Evolutionary conservation across 2,329 filamentous ascomycete genomes (phyloP).

Genomic region (Phaeosphaeriaceae sp.): DNA sequence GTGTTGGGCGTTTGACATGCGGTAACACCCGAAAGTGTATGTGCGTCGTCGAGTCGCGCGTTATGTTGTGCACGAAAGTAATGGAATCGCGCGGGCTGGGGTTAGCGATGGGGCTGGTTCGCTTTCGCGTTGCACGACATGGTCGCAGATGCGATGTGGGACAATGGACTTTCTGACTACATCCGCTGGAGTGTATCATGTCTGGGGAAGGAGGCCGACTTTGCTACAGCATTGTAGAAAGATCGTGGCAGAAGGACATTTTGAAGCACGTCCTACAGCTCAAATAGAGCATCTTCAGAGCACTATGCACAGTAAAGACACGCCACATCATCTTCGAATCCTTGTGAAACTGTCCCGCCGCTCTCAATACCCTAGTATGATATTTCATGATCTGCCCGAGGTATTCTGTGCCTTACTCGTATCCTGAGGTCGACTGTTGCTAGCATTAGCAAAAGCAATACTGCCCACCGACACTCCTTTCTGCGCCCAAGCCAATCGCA

Average conservation of each 20-base stretch:
- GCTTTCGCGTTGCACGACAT: constrained; percentile 12
- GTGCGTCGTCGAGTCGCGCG: constrained; percentile 8
- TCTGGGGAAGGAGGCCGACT: neutral
- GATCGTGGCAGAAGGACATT: neutral
- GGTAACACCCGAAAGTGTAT: neutral
- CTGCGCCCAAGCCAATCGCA: neutral
- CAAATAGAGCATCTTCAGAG: neutral
- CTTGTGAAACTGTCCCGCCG: neutral
- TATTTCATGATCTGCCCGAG: neutral
- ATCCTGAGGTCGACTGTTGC: neutral
- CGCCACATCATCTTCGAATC: neutral
- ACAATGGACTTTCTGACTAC: neutral
- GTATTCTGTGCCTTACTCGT: neutral
- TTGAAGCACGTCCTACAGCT: neutral
- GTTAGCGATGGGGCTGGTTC: constrained; percentile 16
- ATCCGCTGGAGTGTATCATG: neutral
- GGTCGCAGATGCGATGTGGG: neutral
- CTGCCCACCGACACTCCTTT: neutral
- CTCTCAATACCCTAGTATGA: neutral
- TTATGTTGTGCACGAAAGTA: constrained; percentile 10
- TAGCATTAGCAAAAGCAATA: neutral
- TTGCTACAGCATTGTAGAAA: neutral
- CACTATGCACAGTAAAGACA: neutral
- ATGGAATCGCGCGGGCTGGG: constrained; percentile 19
- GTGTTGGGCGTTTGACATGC: constrained; percentile 30